Percentiles rank a stretch among this genome's conserved stretches.
These are phyloP conservation scores for Sporothrix pallida DNA, from an alignment of 2,329 filamentous ascomycete species.

Conservation along the genomic window DNA sequence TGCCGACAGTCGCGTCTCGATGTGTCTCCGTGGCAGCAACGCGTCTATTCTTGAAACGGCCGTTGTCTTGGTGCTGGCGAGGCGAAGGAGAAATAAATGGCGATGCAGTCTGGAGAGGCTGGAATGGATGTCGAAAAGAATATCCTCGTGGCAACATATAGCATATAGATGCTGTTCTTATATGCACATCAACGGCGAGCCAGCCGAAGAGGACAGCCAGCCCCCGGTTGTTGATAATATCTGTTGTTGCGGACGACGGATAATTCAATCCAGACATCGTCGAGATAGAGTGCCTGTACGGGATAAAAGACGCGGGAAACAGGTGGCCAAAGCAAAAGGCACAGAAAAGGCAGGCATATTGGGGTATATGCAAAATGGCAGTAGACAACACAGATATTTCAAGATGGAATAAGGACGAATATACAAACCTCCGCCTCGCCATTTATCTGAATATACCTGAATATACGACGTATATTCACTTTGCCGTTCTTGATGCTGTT, in stretches of 20 bases:
- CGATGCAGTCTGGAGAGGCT: background rate
- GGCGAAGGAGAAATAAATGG: background rate
- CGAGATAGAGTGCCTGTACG: background rate
- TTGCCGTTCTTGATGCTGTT: no score
- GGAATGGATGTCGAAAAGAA: no score
- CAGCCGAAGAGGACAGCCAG: no score
- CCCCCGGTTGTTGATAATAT: background rate
- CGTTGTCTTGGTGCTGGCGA: background rate
- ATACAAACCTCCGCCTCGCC: background rate
- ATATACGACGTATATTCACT: background rate
- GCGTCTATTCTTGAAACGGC: slow-evolving; percentile 17
- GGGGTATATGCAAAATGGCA: background rate
- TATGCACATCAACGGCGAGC: background rate
- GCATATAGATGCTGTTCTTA: background rate
- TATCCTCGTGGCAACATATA: slow-evolving; percentile 8
- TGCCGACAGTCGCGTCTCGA: background rate
- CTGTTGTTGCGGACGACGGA: slow-evolving; percentile 2
- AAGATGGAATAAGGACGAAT: background rate
- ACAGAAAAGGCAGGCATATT: background rate
- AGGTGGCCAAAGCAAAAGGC: slow-evolving; percentile 27
- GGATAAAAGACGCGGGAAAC: slow-evolving; percentile 17
- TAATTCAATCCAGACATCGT: slow-evolving; percentile 7
- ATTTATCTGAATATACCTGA: background rate
- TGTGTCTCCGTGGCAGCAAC: background rate
- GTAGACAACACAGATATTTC: background rate